A percentile compares a stretch with the other conserved stretches of the same genome.
Evolutionary conservation across 139 green algal genomes (phyloP).

Genomic region (Tetradesmus lagerheimii): DNA sequence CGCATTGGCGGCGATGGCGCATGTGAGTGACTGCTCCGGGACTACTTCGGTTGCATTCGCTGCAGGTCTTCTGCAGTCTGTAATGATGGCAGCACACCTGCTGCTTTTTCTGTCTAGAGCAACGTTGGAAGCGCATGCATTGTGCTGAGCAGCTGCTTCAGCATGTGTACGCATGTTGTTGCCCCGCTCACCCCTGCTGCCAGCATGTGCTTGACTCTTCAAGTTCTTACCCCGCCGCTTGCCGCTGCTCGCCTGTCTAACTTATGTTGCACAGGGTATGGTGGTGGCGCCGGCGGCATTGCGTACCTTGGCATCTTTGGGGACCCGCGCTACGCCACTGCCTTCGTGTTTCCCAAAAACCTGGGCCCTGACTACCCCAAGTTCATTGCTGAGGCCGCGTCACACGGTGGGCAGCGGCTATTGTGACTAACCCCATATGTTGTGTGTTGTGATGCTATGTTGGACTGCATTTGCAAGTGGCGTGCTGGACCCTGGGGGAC

Average conservation of each 20-base stretch:
- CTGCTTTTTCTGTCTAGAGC: too few species aligned
- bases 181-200: too few species aligned
- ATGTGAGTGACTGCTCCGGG: not conserved
- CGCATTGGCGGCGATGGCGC: not conserved
- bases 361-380: not conserved
- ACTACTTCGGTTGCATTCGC: too few species aligned
- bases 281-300: not conserved
- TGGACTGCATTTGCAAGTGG: not conserved
- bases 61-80: too few species aligned
- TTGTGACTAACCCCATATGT: not conserved
- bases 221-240: too few species aligned
- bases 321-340: not conserved
- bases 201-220: too few species aligned
- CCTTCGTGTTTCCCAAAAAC: conserved; percentile 26
- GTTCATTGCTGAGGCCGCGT: not conserved
- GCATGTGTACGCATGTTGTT: too few species aligned
- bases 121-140: too few species aligned
- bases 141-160: too few species aligned
- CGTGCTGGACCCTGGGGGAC: too few species aligned
- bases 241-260: too few species aligned
- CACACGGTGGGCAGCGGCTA: not conserved
- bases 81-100: too few species aligned
- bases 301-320: conserved; percentile 22
- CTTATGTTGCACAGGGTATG: conserved; percentile 12
- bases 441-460: not conserved